Evolutionary conservation across 164 flowering plant genomes (phyloP), one percentile per base, ranked within the genome.

Genomic region (Saururus chinensis): DNA sequence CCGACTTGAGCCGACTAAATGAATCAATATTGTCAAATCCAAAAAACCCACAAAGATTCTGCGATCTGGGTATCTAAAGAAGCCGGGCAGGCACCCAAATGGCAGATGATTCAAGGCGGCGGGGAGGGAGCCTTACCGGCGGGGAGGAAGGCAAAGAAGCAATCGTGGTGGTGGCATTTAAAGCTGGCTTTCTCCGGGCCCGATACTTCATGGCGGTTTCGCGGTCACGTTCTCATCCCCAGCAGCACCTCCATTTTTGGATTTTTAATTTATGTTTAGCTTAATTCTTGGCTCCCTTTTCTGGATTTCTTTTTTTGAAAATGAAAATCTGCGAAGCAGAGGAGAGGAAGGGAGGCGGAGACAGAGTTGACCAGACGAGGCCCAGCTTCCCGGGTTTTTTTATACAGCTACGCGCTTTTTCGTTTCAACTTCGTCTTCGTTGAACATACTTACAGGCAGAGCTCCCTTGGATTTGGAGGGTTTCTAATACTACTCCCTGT

Each of bases 141-240:
- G 35, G 19, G 56, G 66, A 23, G 21, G 63, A 51, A 40, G 11
- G 30, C 23, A 7, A 13, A 49, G 51, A 10, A 3, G 37, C 6
- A 30, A 30, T 2, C 4, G 37, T 4, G 57, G 55, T 22, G 54
- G 22, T 24, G 56, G 41, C 53, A 67, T 60, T 62, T 59, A 62
- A 60, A 60, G 62, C 59, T 22, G 58, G 19, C 9, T 23, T 22
- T 42, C 22, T 57, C 40, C 21, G 62, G 42, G 56, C 19, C 30
- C 19, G 68, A 60, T 56, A 25, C 56, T 56, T 67, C 70, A 64
- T 62, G 55, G 70, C 74, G 62, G 30, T 52, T 71, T 67, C 62
- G 55, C 19, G 49, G 52, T 56, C 51, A 56, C 63, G 54, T 61
- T 62, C 40, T 17, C 19, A 51, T 25, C 11, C 56, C 19, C 51